These are phyloP conservation scores for Solanum infundibuliforme DNA, from an alignment of 257 asterid genomes.

Conservation along the genomic window DNA sequence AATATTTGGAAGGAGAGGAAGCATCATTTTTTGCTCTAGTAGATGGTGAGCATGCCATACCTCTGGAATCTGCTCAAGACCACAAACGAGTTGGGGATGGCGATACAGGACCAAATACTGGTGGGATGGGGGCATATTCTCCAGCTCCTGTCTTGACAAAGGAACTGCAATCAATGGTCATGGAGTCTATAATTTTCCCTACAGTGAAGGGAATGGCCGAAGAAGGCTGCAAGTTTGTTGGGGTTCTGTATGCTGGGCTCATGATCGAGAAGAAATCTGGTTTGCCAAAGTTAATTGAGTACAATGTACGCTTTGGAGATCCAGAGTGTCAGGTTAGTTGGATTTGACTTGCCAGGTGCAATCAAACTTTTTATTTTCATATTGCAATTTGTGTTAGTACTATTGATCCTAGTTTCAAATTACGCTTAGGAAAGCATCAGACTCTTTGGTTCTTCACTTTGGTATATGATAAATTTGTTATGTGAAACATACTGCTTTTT, in stretches of 20 bases:
- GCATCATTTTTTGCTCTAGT: constrained; percentile 89
- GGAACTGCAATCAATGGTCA: constrained; percentile 62
- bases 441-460: neutral
- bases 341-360: neutral
- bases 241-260: constrained; percentile 86
- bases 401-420: neutral
- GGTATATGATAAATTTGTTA: neutral
- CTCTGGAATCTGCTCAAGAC: constrained; percentile 95
- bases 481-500: neutral
- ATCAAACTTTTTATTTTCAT: neutral
- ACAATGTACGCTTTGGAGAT: constrained; percentile 94
- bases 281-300: constrained; percentile 87
- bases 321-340: constrained; percentile 91
- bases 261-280: constrained; percentile 89
- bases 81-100: constrained; percentile 96
- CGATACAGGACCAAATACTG: constrained; percentile 89
- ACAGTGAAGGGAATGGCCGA: constrained; percentile 89
- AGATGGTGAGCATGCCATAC: constrained; percentile 86
- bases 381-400: neutral
- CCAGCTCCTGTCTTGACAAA: constrained; percentile 89
- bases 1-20: constrained; percentile 89
- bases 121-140: constrained; percentile 98
- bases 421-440: neutral
- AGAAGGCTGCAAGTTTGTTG: constrained; percentile 90
- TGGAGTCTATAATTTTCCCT: constrained; percentile 73